Evolutionary conservation across 1,284 basidiomycete species (phyloP).

Genomic region (Anthracocystis panici-leucophaei): DNA sequence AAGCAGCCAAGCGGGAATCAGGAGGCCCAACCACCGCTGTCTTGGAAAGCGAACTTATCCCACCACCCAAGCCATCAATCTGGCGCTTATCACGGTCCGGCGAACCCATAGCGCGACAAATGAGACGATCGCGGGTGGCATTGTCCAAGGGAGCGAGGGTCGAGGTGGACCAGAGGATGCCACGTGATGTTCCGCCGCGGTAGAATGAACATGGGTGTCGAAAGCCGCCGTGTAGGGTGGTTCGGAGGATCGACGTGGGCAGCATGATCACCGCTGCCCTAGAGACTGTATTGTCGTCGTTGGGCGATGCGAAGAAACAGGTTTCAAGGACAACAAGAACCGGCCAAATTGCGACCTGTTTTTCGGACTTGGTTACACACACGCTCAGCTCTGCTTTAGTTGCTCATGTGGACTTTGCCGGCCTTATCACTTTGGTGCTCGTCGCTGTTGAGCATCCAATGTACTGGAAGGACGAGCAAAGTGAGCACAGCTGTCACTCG

Average conservation of each 20-base stretch:
- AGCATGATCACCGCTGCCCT: conserved; percentile 9
- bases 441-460: background rate
- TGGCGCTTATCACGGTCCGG: conserved; percentile 83
- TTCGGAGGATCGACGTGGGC: conserved; percentile 9
- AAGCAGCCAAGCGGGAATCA: conserved; percentile 6
- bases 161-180: conserved; percentile 78
- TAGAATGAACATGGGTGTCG: conserved; percentile 51
- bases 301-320: no score
- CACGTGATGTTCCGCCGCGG: conserved; percentile 83
- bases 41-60: conserved; percentile 82
- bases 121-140: conserved; percentile 73
- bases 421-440: conserved; percentile 7
- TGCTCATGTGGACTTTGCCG: conserved; percentile 26
- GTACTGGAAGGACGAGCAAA: no score
- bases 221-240: conserved; percentile 2
- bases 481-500: no score
- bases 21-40: conserved; percentile 76
- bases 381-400: no score
- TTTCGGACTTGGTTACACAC: conserved; percentile 24
- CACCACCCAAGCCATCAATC: conserved; percentile 81
- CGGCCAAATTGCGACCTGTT: background rate
- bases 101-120: conserved; percentile 79
- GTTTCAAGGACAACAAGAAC: no score
- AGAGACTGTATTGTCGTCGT: no score
- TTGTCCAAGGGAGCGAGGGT: conserved; percentile 50